Evolutionary conservation across 192 early-diverging fungal species (phyloP), one percentile per base, ranked within the genome.

Genomic region (Podila minutissima): DNA sequence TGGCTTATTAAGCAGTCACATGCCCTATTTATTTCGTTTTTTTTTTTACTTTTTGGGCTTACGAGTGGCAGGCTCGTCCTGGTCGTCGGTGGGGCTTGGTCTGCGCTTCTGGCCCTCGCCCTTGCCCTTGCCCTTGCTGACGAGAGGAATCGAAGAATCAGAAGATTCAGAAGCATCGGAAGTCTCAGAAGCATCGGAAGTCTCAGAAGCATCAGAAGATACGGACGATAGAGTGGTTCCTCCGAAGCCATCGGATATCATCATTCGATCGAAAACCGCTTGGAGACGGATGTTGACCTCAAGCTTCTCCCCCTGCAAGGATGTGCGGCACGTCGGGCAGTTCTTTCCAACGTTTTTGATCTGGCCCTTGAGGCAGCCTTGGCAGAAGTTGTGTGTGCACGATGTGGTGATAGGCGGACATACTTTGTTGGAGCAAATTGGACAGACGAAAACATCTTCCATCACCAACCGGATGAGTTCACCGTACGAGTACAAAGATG

Each of bases 401-500:
- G 63, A 51, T 12, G 83, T 77, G 13, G 85, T 83, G 11, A 83
- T 68, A 53, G 86, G 85, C 10, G 72, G 35, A 51, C 76, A 29
- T 8, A 69, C 33, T 24, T 74, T 22, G 50, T 72, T 83, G 26
- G 59, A 48, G 32, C 83, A 85, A 29, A 87, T 78, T 1, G 76
- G 29, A 62, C 86, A 87, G 1, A 38, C 69, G 59, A 86, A 68
- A 32, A 72, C 67, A 24, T 62, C 55, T 32, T 67, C 77, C 48
- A 76, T 67, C 4, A 87, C 55, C 13, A 38, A 33, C 24, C 64
- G 51, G 46, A 87, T 72, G 22, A 86, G 76, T 66, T 87, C 86
- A 26, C 74, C 64, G 22, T 77, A 63, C 17, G 70, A 79, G 61
- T 60, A 65, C 33, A 74, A 70, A 28, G 62, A 61, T 17, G 49